Evolutionary conservation across 805 yeast genomes (phyloP).

Genomic region (Kuraishia cidri): DNA sequence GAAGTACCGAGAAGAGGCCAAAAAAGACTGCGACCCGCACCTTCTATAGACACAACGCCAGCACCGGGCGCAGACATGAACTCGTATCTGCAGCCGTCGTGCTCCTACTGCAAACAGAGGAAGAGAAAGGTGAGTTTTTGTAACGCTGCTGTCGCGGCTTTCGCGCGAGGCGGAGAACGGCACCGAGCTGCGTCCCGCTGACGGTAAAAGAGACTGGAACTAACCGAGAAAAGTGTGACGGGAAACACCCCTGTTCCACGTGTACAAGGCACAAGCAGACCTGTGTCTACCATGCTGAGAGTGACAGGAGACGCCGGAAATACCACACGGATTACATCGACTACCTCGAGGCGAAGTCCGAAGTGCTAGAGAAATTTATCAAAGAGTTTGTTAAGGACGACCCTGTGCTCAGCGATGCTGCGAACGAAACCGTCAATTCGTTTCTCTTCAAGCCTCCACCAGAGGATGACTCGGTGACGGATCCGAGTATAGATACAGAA

Average conservation of each 20-base stretch:
- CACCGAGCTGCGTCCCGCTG: no score
- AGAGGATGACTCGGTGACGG: no score
- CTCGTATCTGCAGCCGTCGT: neutral
- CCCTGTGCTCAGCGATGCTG: slow-evolving; percentile 5
- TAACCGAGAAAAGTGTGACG: slow-evolving; percentile 21
- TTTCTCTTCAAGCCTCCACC: no score
- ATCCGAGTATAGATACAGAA: neutral
- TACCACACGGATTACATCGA: slow-evolving; percentile 22
- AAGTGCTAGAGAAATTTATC: slow-evolving; percentile 13
- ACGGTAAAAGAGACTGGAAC: no score
- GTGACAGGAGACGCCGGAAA: slow-evolving; percentile 21
- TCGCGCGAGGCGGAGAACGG: no score
- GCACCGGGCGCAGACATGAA: no score
- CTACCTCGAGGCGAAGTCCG: slow-evolving; percentile 15
- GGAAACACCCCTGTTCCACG: slow-evolving; percentile 16
- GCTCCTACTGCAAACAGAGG: neutral
- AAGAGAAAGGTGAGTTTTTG: no score
- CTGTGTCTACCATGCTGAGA: slow-evolving; percentile 10
- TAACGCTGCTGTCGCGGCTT: no score
- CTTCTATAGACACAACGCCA: no score
- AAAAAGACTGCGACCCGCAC: no score
- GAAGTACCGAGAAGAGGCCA: no score
- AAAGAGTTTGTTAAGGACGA: slow-evolving; percentile 12
- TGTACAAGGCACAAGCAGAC: slow-evolving; percentile 13
- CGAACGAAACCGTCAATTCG: neutral